Evolutionary conservation across 768 basidiomycete genomes (phyloP), one percentile per base, ranked within the genome.

Genomic region (Termitomyces sp.): DNA sequence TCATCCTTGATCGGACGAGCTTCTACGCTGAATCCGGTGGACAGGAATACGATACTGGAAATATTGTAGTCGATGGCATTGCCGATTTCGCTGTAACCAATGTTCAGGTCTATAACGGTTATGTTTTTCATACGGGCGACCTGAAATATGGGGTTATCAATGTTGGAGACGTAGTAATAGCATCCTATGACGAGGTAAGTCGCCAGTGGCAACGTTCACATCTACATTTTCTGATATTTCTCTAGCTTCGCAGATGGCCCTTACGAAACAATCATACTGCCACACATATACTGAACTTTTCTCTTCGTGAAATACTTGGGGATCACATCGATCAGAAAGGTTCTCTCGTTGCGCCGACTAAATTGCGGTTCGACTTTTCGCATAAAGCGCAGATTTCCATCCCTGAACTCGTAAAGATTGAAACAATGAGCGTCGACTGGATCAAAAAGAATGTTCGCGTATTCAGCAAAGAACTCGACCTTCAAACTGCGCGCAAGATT

Each of bases 261-360:
- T 77, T 99, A 54, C 88, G 96, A 57, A 98, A 94, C 76, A 99
- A 99, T 70, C 97, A 99, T 77, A 98, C 97, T 32, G 97, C 89
- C 25, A 99, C 97, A 0, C 97, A 99, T 72, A 97, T 99, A 67
- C 90, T 99, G 67, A 99, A 99, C 79, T 99, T 82, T 70, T 85
- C 80, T 57, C 84, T 99, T 3, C 91, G 97, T 40, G 97, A 98
- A 70, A 85, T 94, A 11, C 86, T 98, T 11, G 97, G 97, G 31
- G 95, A 98, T 71, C 97, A 98, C 69, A 89, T 98, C 62, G 97
- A 98, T 73, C 97, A 99, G 73, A 97, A 92, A 71, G 97, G 97
- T 37, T 98, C 97, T 4, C 86, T 99, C 50, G 97, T 99, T 64
- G 95, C 97, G 1, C 94, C 95, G 0, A 86, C 88, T 29, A 98